Evolutionary conservation across 176 grass and related monocot genomes (phyloP).

Genomic region (bread wheat (Triticum aestivum)): IWGSC_CS_RefSeq_v2.1 NC_057813.1:741883785-741884284

Average conservation of each 20-base stretch:
- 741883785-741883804: too few relatives aligned
- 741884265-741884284: slow-evolving; percentile 8
- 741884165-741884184: slow-evolving; percentile 27
- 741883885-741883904: too few relatives aligned
- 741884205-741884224: slow-evolving; percentile 4
- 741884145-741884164: too few relatives aligned
- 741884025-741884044: not conserved
- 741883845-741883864: too few relatives aligned
- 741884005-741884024: not conserved
- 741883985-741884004: not conserved
- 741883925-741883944: too few relatives aligned
- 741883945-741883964: not conserved
- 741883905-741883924: too few relatives aligned
- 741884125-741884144: not conserved
- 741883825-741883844: too few relatives aligned
- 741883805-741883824: too few relatives aligned
- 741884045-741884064: not conserved
- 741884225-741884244: not conserved
- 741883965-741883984: not conserved
- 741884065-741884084: slow-evolving; percentile 9
- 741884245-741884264: slow-evolving; percentile 23
- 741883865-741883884: too few relatives aligned
- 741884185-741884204: slow-evolving; percentile 20
- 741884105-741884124: not conserved
- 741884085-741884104: not conserved